Evolutionary conservation across 1,284 basidiomycete genomes (phyloP).

Genomic region (Marasmius tenuissimus): DNA sequence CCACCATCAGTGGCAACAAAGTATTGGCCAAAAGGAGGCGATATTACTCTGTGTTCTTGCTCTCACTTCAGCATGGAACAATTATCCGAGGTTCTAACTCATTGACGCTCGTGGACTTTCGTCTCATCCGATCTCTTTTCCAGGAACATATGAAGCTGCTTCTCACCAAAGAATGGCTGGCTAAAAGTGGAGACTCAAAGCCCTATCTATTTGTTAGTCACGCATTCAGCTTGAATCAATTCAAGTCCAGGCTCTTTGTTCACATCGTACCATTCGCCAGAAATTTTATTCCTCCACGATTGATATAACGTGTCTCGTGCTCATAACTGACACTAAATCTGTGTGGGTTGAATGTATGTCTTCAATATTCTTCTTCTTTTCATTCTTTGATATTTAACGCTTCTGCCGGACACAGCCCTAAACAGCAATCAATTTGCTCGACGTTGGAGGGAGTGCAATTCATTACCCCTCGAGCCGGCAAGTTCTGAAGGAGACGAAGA

Average conservation of each 20-base stretch:
- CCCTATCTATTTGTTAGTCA: constrained; percentile 70
- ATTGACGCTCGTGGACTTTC: background rate
- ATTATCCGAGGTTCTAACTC: constrained; percentile 53
- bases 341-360: constrained; percentile 73
- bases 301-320: constrained; percentile 55
- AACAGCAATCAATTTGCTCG: constrained; percentile 60
- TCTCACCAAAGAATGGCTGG: constrained; percentile 69
- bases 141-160: constrained; percentile 60
- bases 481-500: constrained; percentile 40
- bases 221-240: constrained; percentile 7
- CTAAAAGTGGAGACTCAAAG: constrained; percentile 58
- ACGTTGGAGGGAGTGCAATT: constrained; percentile 65
- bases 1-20: background rate
- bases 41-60: background rate
- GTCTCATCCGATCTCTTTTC: constrained; percentile 1
- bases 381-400: constrained; percentile 14
- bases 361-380: constrained; percentile 10
- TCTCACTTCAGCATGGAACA: constrained; percentile 42
- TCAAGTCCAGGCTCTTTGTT: background rate
- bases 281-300: constrained; percentile 59
- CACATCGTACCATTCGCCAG: constrained; percentile 28
- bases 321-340: constrained; percentile 71
- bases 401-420: constrained; percentile 40
- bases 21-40: background rate
- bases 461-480: constrained; percentile 23